Conservation (phyloP, 257 asterid genomes). For the Eucommia ulmoides region DNA sequence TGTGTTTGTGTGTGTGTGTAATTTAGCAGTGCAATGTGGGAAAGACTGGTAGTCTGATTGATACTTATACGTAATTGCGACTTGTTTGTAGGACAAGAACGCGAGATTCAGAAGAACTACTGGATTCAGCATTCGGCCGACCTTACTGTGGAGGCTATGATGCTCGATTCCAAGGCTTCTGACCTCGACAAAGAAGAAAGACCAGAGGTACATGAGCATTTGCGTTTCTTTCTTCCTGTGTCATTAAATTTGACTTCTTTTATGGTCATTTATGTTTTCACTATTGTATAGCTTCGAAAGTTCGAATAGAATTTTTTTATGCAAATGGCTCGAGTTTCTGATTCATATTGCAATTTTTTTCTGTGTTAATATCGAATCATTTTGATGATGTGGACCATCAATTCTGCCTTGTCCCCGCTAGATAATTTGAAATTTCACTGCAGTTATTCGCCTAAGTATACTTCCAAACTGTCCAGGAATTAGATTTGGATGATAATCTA, state of each 20-base stretch:
- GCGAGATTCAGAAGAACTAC: slow-evolving; percentile 78
- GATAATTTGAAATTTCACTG: too few species aligned
- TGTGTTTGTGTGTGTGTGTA: background rate
- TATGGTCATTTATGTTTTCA: background rate
- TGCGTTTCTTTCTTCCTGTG: background rate
- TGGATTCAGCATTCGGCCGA: slow-evolving; percentile 82
- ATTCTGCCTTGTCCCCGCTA: too few species aligned
- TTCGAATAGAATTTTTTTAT: too few species aligned
- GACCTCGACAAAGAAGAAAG: slow-evolving; percentile 97
- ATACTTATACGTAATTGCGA: background rate
- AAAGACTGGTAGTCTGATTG: background rate
- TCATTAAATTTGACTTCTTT: background rate
- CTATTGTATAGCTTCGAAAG: too few species aligned
- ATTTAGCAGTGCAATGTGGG: too few species aligned
- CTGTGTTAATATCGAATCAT: too few species aligned
- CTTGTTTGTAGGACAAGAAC: slow-evolving; percentile 46
- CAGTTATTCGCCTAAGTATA: too few species aligned
- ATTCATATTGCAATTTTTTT: too few species aligned
- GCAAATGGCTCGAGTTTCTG: too few species aligned
- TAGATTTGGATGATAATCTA: too few species aligned
- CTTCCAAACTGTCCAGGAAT: too few species aligned
- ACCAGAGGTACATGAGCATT: slow-evolving; percentile 90
- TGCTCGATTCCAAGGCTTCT: slow-evolving; percentile 92
- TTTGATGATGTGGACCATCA: too few species aligned
- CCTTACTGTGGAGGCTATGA: slow-evolving; percentile 80